Conservation (phyloP, 108 stramenopile genomes). For the Stephanodiscus triporus region DNA sequence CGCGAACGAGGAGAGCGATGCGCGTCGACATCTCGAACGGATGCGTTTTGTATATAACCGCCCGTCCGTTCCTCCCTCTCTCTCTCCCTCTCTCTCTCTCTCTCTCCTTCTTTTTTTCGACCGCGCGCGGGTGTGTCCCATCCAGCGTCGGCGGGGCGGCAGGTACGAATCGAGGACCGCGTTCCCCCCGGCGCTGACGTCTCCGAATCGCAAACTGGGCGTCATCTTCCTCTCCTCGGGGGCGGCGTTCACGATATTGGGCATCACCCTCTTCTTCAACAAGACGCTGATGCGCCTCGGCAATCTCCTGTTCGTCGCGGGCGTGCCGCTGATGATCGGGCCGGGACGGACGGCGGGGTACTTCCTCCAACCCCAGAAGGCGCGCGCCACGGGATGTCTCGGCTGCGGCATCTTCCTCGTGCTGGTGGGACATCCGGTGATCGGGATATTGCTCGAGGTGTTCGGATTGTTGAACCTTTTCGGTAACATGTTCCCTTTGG, state of each 20-base stretch:
- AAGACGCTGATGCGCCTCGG: slow-evolving; percentile 93
- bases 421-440: slow-evolving; percentile 83
- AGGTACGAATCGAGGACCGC: slow-evolving; percentile 9
- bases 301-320: slow-evolving; percentile 83
- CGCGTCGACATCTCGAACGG: too few species aligned
- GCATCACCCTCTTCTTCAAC: slow-evolving; percentile 94
- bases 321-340: slow-evolving; percentile 89
- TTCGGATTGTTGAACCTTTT: slow-evolving; percentile 95
- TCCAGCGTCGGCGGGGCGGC: slow-evolving; percentile 5
- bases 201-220: slow-evolving; percentile 72
- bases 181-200: slow-evolving; percentile 32
- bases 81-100: background rate
- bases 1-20: slow-evolving; percentile 11
- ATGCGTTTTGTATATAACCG: too few species aligned
- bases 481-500: slow-evolving; percentile 91
- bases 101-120: background rate
- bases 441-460: slow-evolving; percentile 88
- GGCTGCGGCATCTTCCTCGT: slow-evolving; percentile 82
- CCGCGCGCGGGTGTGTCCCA: background rate
- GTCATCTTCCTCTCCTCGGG: slow-evolving; percentile 74
- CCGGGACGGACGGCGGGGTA: slow-evolving; percentile 86
- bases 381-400: slow-evolving; percentile 85
- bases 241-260: slow-evolving; percentile 73
- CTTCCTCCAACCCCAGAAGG: slow-evolving; percentile 87
- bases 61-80: too few species aligned